phyloP scores from a whole-genome alignment of 2,329 filamentous ascomycete species.

The Apiospora koreana region DNA sequence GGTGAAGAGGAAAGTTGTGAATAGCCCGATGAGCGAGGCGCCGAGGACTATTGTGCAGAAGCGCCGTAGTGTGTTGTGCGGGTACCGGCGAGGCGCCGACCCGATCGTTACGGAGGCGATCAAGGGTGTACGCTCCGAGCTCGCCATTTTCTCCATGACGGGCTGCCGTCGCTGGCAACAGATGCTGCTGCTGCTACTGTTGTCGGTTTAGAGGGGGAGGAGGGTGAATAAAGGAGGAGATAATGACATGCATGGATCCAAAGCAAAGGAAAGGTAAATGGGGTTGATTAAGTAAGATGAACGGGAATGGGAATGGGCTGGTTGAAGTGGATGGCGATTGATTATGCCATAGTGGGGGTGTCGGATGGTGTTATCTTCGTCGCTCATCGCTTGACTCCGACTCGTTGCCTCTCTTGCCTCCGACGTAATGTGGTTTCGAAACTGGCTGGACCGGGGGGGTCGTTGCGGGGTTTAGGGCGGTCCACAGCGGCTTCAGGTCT shows the following conservation, averaged over 20 bases:
- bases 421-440: constrained; percentile 5
- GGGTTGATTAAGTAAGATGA: constrained; percentile 3
- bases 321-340: neutral
- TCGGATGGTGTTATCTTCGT: constrained; percentile 3
- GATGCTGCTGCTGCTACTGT: neutral
- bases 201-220: neutral
- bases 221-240: neutral
- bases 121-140: constrained; percentile 64
- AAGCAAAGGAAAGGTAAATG: neutral
- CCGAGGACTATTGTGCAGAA: constrained; percentile 65
- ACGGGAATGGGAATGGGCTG: neutral
- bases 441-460: neutral
- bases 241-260: neutral
- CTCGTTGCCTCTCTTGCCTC: neutral
- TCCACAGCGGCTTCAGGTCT: neutral
- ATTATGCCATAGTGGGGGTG: constrained; percentile 1
- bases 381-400: neutral
- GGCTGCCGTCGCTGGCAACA: constrained; percentile 2
- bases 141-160: constrained; percentile 32
- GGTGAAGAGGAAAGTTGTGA: constrained; percentile 47
- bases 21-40: constrained; percentile 54
- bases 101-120: constrained; percentile 63
- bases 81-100: constrained; percentile 54
- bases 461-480: neutral
- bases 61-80: constrained; percentile 61